Evolutionary conservation across 257 asterid genomes (phyloP), one percentile per base, ranked within the genome.

Genomic region (Nicotiana knightiana): DNA sequence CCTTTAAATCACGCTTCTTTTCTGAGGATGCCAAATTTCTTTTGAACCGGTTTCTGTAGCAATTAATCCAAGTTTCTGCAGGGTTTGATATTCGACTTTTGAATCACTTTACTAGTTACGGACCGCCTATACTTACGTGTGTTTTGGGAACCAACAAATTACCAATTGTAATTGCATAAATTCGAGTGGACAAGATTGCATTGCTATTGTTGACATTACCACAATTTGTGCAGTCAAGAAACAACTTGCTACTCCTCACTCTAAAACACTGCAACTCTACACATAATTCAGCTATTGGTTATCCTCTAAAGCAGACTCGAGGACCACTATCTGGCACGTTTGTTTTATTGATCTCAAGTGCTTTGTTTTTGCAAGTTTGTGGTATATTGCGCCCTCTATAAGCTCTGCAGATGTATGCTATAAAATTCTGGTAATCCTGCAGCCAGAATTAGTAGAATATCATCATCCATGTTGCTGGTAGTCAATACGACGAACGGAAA

Each of bases 351-450:
- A 78, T 82, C 65, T 81, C 84, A 15, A 78, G 54, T 35, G 83
- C 28, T 35, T 78, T 79, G 79, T 85, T 82, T 84, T 33, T 88
- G 89, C 99, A 93, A 71, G 95, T 91, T 39, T 81, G 81, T 35
- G 92, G 98, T 28, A 54, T 61, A 61, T 84, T 80, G 3, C 64
- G 16, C 33, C 98, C 98, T 82, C 82, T 91, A 85, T 93, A 92
- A 73, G 97, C 90, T 87, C 65, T 86, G 88, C 97, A 92, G 10
- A 93, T 81, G 84, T 95, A 91, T 73, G 88, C 83, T 81, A 91
- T 81, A 82, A 92, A 95, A 76, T 90, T 92, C 82, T 73, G 86
- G 67, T 81, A 93, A 86, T 91, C 99, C 99, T 95, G 91, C 87
- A 83, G 61, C 76, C 82, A 79, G n/a, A 80, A 43, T 7, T 43